Evolutionary conservation across 169 alveolate genomes (phyloP).

Genomic region (Plasmodium ovale): DNA sequence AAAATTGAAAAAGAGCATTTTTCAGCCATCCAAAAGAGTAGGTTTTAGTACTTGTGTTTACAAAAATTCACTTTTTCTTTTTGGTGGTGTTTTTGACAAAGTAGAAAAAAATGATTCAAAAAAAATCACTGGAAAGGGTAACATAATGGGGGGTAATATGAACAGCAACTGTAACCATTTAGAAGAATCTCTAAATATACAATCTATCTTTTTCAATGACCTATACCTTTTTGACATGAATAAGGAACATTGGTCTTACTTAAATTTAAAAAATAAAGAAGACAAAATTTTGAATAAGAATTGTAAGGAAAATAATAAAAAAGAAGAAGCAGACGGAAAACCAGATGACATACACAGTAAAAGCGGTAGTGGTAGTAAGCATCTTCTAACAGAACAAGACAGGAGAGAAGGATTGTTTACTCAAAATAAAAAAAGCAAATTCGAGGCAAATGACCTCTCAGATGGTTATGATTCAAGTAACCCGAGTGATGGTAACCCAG

Average conservation of each 20-base stretch:
- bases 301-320: constrained; percentile 31
- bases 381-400: background rate
- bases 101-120: constrained; percentile 83
- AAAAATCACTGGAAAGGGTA: constrained; percentile 30
- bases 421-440: constrained; percentile 1
- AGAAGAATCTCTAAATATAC: constrained; percentile 82
- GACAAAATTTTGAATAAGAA: constrained; percentile 10
- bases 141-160: constrained; percentile 26
- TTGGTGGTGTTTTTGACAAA: constrained; percentile 93
- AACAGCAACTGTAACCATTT: constrained; percentile 60
- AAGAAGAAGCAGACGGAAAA: constrained; percentile 3
- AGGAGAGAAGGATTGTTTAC: background rate
- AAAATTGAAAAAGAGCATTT: constrained; percentile 78
- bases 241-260: constrained; percentile 77
- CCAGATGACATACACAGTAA: background rate
- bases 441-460: constrained; percentile 6
- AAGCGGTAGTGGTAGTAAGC: background rate
- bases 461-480: constrained; percentile 26
- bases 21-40: constrained; percentile 81
- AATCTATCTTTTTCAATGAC: constrained; percentile 86
- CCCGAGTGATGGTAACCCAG: constrained; percentile 16
- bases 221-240: constrained; percentile 82
- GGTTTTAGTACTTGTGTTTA: constrained; percentile 85
- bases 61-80: constrained; percentile 83
- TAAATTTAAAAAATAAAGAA: constrained; percentile 16